Base-by-base conservation (phyloP, 139 green algal genomes). In the Chlamydomonas schloesseri region DNA sequence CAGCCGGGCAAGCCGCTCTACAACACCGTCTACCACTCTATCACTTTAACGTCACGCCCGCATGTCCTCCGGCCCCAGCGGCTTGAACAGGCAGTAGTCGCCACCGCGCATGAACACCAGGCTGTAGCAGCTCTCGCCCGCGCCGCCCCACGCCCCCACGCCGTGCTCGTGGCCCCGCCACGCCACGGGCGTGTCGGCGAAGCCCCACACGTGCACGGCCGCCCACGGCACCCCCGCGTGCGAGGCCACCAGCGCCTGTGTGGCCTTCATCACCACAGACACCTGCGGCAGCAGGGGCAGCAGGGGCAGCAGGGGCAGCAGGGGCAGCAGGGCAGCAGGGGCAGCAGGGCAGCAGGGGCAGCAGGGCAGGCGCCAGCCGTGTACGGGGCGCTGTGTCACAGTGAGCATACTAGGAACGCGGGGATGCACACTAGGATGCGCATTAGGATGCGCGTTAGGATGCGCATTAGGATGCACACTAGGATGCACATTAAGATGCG, bases 41-140 rank as follows among this genome's bases (percentile, higher is more conserved):
- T n/a, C 20, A 28, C 10, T 4, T 17, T 23, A 2, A 24, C 60
- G 60, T 8, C 23, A 57, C 31, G 26, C n/a, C 6, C 46, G 79
- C 67, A 47, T 34, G 33, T 85, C 79, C 2, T 85, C 9, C 11
- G 67, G 47, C 8, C 65, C 79, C 47, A 85, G 65, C 14, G 79
- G 47, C 42, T 50, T 71, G 28, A 75, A 85, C 13, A 85, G 20
- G 50, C 79, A 76, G 47, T 77, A 85, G 47, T 76, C 67, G 10
- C 79, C 79, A 0, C 21, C 79, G 13, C 0, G 0, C 65, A 77
- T 70, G 21, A 85, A n/a, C 24, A 85, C 47, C n/a, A 69, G 46
- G 42, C 36, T 77, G 79, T 85, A 85, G 79, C 67, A 31, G 64
- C 79, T 85, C 67, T 85, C 79, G 31, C 79, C 79, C 29, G 79